These are phyloP conservation scores for Asterochloris sp. DNA, from an alignment of 139 green algal species.

Conservation along the genomic window DNA sequence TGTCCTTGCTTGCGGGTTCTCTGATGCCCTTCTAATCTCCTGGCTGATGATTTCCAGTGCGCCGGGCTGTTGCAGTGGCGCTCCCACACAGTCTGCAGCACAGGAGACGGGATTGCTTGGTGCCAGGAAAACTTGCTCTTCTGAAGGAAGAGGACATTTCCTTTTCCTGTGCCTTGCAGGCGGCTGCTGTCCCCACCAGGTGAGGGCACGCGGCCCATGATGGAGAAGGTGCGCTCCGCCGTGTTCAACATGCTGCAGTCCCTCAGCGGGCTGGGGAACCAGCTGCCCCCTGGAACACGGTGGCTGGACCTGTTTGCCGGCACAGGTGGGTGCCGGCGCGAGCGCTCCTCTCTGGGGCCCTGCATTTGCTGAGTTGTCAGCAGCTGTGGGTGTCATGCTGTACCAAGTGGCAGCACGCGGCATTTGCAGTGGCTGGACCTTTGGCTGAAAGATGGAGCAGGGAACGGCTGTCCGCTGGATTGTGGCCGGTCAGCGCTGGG, in stretches of 20 bases:
- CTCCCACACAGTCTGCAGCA: background rate
- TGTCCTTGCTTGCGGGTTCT: too few species aligned
- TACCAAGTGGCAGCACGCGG: too few species aligned
- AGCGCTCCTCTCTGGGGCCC: too few species aligned
- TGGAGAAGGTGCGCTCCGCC: conserved; percentile 77
- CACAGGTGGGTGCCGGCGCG: background rate
- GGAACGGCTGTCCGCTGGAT: too few species aligned
- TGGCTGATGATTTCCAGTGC: background rate
- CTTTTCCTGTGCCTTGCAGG: background rate
- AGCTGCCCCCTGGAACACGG: conserved; percentile 9
- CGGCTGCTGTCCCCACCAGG: background rate
- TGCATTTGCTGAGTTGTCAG: too few species aligned
- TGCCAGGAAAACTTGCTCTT: too few species aligned
- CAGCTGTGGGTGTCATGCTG: too few species aligned
- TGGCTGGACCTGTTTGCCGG: conserved; percentile 80
- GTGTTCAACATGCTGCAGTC: conserved; percentile 78
- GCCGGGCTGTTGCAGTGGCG: background rate
- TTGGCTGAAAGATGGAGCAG: too few species aligned
- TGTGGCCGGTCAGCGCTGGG: too few species aligned
- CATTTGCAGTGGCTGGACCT: too few species aligned
- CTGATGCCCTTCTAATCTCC: too few species aligned
- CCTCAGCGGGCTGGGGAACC: conserved; percentile 28
- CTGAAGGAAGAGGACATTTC: background rate
- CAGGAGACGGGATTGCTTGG: background rate
- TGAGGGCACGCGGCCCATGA: conserved; percentile 74